Base-by-base conservation (phyloP, 768 basidiomycete species). In the Amanita phalloides region DNA sequence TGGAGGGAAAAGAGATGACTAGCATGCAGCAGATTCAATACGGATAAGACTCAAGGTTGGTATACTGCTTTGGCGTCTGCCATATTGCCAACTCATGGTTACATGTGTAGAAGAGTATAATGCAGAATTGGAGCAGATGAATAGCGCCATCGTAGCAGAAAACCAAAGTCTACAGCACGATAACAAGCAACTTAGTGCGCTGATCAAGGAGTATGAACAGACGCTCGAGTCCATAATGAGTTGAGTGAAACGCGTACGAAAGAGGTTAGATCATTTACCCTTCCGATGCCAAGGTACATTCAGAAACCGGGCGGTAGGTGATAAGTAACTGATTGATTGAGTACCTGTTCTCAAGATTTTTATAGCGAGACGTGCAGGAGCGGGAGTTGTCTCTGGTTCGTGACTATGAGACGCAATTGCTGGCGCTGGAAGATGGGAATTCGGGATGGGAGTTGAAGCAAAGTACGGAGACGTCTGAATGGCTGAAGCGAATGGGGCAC, bases 121-220 rank as follows among this genome's bases (percentile, higher is more conserved):
- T 45, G 75, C 81, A 13, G 93, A 96, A 62, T 71, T 99, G 20
- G 93, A 97, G 61, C 78, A 79, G 42, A 90, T 96, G 84, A 94
- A 93, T 57, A 67, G 74, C 3, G 74, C 79, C 45, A 84, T 98
- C 60, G 69, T 77, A 4, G 68, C 77, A 21, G 94, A 99, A 65
- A 99, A 98, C 63, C 84, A 87, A 58, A 68, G 71, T 5, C 71
- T 99, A 39, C 80, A 89, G 60, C 80, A 95, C 58, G 96, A 98
- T 69, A 99, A 98, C 73, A 95, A 96, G 64, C 95, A 98, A 59
- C 75, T 99, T 30, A 89, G 85, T 57, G 71, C 77, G 4, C 72
- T 99, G 49, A 84, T 98, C 60, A 93, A 93, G 60, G 96, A 99
- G 64, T 98, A 96, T 61, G 96, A 99, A 64, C 87, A 90, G 62